A percentile compares a stretch with the other conserved stretches of the same genome.
Conservation (phyloP, 441 rosid genomes). For the Raphanus hybrid region DNA sequence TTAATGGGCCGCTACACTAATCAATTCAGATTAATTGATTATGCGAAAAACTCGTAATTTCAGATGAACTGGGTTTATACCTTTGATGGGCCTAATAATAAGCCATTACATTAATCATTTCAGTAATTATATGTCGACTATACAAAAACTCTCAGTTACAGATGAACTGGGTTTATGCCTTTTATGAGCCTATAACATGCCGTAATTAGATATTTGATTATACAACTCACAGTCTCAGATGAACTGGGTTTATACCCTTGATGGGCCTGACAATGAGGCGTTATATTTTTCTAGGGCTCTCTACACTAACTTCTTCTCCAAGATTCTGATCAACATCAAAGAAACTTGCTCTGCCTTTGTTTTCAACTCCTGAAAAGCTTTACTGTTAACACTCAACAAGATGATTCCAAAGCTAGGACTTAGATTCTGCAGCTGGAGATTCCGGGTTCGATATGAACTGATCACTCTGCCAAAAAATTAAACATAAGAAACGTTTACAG, state of each 20-base stretch:
- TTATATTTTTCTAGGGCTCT: constrained; percentile 14
- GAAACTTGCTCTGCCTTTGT: constrained; percentile 18
- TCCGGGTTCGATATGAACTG: constrained; percentile 14
- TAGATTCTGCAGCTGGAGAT: constrained; percentile 35
- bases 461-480: constrained; percentile 36
- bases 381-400: constrained; percentile 7
- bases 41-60: too few relatives aligned
- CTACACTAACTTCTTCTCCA: constrained; percentile 32
- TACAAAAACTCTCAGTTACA: neutral
- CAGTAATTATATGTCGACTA: neutral
- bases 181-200: too few relatives aligned
- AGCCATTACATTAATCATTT: constrained; percentile 6
- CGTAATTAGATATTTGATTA: neutral
- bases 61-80: too few relatives aligned
- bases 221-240: neutral
- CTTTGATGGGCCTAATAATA: too few relatives aligned
- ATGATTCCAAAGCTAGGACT: constrained; percentile 19
- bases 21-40: neutral
- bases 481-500: neutral
- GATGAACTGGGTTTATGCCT: neutral
- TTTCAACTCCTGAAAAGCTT: neutral
- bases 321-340: constrained; percentile 4
- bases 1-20: neutral
- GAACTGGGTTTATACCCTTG: neutral
- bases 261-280: neutral